phyloP scores from a whole-genome alignment of 2,329 filamentous ascomycete genomes.

The Cylindrodendrum hubeiense region DNA sequence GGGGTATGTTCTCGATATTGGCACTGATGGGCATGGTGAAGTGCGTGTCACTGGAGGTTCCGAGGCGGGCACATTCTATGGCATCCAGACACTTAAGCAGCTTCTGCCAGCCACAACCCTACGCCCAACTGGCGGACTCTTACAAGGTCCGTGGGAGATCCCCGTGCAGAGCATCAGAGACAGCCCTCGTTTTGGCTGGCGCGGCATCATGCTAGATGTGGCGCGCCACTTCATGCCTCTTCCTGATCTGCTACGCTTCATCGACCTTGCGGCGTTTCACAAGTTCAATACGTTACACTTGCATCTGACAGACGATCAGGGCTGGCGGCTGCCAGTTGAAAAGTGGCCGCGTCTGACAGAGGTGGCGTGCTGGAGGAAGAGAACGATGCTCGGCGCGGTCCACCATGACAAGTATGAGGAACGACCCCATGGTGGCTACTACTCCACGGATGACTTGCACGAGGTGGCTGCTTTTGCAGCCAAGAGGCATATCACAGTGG shows the following conservation, averaged over 20 bases:
- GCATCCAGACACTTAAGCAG: slow-evolving; percentile 29
- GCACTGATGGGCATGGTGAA: neutral
- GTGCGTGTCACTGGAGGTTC: slow-evolving; percentile 16
- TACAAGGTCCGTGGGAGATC: slow-evolving; percentile 25
- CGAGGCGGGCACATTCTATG: slow-evolving; percentile 25
- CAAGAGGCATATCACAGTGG: slow-evolving; percentile 30
- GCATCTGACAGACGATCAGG: slow-evolving; percentile 35
- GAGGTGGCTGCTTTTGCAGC: slow-evolving; percentile 29
- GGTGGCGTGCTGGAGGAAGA: slow-evolving; percentile 27
- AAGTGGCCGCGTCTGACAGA: slow-evolving; percentile 26
- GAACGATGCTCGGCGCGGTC: slow-evolving; percentile 27
- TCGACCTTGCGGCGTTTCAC: slow-evolving; percentile 30
- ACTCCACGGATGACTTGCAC: slow-evolving; percentile 26
- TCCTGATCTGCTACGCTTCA: slow-evolving; percentile 32
- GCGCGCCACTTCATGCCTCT: slow-evolving; percentile 38
- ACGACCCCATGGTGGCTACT: slow-evolving; percentile 30
- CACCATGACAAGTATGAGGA: slow-evolving; percentile 23
- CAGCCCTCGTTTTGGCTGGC: slow-evolving; percentile 31
- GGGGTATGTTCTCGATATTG: slow-evolving; percentile 18
- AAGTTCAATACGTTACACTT: slow-evolving; percentile 32
- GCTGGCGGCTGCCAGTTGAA: slow-evolving; percentile 30
- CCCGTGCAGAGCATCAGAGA: slow-evolving; percentile 24
- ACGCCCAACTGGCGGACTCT: neutral
- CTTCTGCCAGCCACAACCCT: slow-evolving; percentile 22
- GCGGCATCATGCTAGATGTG: slow-evolving; percentile 36